phyloP scores from a whole-genome alignment of 2,329 filamentous ascomycete species.

The Rhinocladiella mackenziei region DNA sequence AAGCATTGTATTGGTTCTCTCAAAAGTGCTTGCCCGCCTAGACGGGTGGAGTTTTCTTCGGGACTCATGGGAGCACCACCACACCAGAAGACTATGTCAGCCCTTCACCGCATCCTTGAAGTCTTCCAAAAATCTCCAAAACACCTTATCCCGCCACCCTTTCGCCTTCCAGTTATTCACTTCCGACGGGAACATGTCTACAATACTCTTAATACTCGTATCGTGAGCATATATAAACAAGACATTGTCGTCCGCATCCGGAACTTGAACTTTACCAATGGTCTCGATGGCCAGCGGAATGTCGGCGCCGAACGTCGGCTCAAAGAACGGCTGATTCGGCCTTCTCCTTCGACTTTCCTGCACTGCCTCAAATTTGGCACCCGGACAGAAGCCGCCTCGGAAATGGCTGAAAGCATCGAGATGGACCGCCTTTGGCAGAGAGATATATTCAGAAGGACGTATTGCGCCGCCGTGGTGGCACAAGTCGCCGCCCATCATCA shows the following conservation, averaged over 20 bases:
- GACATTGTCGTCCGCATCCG: slow-evolving; percentile 31
- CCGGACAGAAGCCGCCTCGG: slow-evolving; percentile 24
- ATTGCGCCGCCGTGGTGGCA: slow-evolving; percentile 41
- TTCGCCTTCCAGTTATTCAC: slow-evolving; percentile 19
- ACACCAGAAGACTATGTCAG: background rate
- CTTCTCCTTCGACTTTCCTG: slow-evolving; percentile 21
- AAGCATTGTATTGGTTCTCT: background rate
- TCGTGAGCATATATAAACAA: slow-evolving; percentile 34
- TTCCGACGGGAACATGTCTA: slow-evolving; percentile 18
- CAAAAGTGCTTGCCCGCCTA: background rate
- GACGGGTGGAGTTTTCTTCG: background rate
- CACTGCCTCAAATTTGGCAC: slow-evolving; percentile 26
- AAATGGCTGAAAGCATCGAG: background rate
- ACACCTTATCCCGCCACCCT: slow-evolving; percentile 10
- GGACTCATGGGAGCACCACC: background rate
- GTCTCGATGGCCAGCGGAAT: slow-evolving; percentile 27
- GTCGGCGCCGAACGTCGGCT: slow-evolving; percentile 23
- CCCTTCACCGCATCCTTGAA: slow-evolving; percentile 12
- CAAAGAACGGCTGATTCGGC: slow-evolving; percentile 23
- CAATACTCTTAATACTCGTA: slow-evolving; percentile 26
- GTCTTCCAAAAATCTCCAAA: slow-evolving; percentile 19
- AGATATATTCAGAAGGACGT: slow-evolving; percentile 26
- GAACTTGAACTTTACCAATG: slow-evolving; percentile 28
- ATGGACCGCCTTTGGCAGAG: slow-evolving; percentile 3
- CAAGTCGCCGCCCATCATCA: slow-evolving; percentile 51